phyloP scores from a whole-genome alignment of 495 filamentous ascomycete genomes.

The Glarea lozoyensis region DNA sequence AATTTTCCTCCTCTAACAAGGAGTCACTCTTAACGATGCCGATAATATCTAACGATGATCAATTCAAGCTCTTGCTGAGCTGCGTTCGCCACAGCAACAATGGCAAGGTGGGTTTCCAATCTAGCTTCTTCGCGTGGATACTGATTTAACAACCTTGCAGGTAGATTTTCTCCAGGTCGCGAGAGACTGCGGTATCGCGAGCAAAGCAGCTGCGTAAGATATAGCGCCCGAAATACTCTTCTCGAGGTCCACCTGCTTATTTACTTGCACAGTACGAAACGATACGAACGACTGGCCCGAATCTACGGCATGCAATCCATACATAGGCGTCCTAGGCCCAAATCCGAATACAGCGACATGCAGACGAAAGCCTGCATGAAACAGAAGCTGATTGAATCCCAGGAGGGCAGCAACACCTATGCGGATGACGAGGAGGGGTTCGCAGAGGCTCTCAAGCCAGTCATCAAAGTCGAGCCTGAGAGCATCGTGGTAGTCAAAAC shows the following conservation, averaged over 20 bases:
- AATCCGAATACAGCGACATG: too few relatives aligned
- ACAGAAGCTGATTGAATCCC: too few relatives aligned
- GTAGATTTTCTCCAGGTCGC: constrained; percentile 54
- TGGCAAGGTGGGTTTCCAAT: constrained; percentile 41
- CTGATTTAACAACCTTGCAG: constrained; percentile 24
- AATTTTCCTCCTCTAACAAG: too few relatives aligned
- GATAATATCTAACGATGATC: constrained; percentile 37
- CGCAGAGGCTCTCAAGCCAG: too few relatives aligned
- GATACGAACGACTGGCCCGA: constrained; percentile 57
- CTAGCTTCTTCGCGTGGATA: not conserved
- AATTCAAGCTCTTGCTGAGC: constrained; percentile 54
- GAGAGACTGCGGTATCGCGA: constrained; percentile 51
- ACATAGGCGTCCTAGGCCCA: too few relatives aligned
- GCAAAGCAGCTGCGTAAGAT: constrained; percentile 62
- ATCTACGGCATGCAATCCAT: constrained; percentile 47
- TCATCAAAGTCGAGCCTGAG: too few relatives aligned
- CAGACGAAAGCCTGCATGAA: too few relatives aligned
- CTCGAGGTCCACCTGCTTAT: not conserved
- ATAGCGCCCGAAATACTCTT: not conserved
- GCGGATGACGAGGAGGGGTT: too few relatives aligned
- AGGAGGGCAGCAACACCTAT: too few relatives aligned
- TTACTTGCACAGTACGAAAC: constrained; percentile 41
- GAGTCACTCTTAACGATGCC: constrained; percentile 35
- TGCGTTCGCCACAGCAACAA: constrained; percentile 50
- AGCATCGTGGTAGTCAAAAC: too few relatives aligned